Conservation (phyloP, 2,329 filamentous ascomycete genomes). For the Hypoxylon sp. region DNA sequence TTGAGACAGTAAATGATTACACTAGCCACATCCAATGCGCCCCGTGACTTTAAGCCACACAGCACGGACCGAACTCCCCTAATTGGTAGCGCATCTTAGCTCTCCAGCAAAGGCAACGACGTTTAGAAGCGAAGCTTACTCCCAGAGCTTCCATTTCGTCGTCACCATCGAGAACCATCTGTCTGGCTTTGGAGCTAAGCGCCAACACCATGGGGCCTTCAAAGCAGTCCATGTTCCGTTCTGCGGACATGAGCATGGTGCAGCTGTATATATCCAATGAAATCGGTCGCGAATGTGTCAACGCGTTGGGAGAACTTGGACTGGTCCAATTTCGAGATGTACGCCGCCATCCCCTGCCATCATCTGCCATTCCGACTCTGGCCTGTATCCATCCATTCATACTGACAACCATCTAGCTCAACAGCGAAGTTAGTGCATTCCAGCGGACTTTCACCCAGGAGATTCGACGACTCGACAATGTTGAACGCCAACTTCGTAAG, state of each 20-base stretch:
- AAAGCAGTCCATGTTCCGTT: slow-evolving; percentile 98
- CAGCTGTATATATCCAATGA: slow-evolving; percentile 99
- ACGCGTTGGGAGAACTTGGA: slow-evolving; percentile 94
- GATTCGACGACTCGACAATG: slow-evolving; percentile 96
- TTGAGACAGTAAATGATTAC: not conserved
- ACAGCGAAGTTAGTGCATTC: slow-evolving; percentile 92
- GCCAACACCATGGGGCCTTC: slow-evolving; percentile 71
- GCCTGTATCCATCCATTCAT: slow-evolving; percentile 29
- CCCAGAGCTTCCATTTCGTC: slow-evolving; percentile 42
- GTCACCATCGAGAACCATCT: slow-evolving; percentile 41
- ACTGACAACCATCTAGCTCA: slow-evolving; percentile 74
- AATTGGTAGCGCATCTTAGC: slow-evolving; percentile 25
- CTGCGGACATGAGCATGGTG: slow-evolving; percentile 99
- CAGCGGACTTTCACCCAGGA: slow-evolving; percentile 98
- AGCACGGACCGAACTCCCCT: slow-evolving; percentile 12
- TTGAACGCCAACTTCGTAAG: slow-evolving; percentile 96
- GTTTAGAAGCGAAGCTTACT: slow-evolving; percentile 40
- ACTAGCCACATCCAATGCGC: slow-evolving; percentile 31
- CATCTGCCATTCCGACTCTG: slow-evolving; percentile 38
- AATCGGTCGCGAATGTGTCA: slow-evolving; percentile 97
- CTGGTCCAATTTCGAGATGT: slow-evolving; percentile 98
- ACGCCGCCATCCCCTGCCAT: slow-evolving; percentile 58
- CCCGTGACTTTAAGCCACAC: slow-evolving; percentile 43
- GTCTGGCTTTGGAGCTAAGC: slow-evolving; percentile 46
- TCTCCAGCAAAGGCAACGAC: slow-evolving; percentile 45